Evolutionary conservation across 2,329 filamentous ascomycete genomes (phyloP).

Genomic region (Phyllachora maydis): DNA sequence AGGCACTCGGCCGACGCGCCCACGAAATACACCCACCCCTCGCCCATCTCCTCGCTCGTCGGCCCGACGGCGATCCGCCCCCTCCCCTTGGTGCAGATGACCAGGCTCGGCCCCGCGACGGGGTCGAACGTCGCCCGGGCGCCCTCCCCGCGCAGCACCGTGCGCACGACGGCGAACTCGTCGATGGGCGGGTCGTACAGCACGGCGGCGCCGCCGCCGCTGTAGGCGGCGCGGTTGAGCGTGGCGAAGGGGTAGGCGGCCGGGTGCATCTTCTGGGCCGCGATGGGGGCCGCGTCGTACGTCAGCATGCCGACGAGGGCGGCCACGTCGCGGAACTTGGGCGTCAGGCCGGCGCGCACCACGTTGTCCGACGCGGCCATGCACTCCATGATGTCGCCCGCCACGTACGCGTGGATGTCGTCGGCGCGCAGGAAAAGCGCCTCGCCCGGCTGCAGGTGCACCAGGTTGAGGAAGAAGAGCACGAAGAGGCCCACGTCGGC

Average conservation of each 20-base stretch:
- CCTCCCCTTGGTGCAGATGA: conserved; percentile 72
- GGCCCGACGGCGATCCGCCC: conserved; percentile 74
- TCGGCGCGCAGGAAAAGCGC: conserved; percentile 92
- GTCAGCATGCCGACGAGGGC: conserved; percentile 84
- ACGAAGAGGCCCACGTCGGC: conserved; percentile 85
- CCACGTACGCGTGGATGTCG: conserved; percentile 90
- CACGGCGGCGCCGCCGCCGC: conserved; percentile 46
- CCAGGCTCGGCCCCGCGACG: conserved; percentile 72
- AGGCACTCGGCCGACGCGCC: conserved; percentile 73
- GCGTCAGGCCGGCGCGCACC: conserved; percentile 88
- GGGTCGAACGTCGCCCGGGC: conserved; percentile 78
- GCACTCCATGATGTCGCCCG: conserved; percentile 92
- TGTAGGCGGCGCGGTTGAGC: conserved; percentile 66
- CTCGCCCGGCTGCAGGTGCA: conserved; percentile 71
- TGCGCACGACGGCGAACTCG: conserved; percentile 80
- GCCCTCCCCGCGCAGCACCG: conserved; percentile 46
- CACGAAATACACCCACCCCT: conserved; percentile 65
- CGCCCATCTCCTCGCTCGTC: conserved; percentile 53
- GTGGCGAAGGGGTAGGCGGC: conserved; percentile 70
- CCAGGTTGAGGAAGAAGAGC: conserved; percentile 92
- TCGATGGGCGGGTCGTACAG: conserved; percentile 94
- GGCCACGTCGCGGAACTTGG: conserved; percentile 91
- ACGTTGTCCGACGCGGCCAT: conserved; percentile 99
- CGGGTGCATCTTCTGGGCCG: conserved; percentile 82
- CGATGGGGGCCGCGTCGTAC: conserved; percentile 86